phyloP scores from a whole-genome alignment of 495 filamentous ascomycete genomes.

The Talaromyces nanjingensis region DNA sequence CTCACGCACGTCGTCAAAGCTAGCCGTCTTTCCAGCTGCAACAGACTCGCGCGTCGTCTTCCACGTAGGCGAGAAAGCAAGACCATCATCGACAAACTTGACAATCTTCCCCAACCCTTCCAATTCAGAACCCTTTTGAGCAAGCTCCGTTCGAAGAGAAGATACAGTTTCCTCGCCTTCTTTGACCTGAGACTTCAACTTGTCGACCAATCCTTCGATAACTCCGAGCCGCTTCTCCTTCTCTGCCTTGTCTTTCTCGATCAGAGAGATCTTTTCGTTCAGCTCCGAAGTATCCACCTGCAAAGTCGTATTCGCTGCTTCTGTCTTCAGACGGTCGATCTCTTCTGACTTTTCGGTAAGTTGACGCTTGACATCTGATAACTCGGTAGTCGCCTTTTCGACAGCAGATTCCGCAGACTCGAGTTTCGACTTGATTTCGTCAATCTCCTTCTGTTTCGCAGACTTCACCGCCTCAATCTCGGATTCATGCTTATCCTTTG shows the following conservation, averaged over 20 bases:
- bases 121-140: slow-evolving; percentile 22
- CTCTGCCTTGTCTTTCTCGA: slow-evolving; percentile 34
- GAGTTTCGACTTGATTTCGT: slow-evolving; percentile 34
- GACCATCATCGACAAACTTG: slow-evolving; percentile 29
- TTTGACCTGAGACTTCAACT: slow-evolving; percentile 41
- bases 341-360: slow-evolving; percentile 50
- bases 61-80: slow-evolving; percentile 31
- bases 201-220: slow-evolving; percentile 46
- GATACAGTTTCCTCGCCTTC: slow-evolving; percentile 41
- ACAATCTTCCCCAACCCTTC: slow-evolving; percentile 27
- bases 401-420: slow-evolving; percentile 35
- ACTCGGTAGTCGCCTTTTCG: slow-evolving; percentile 37
- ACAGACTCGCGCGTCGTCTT: slow-evolving; percentile 28
- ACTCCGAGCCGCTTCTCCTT: slow-evolving; percentile 45
- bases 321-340: slow-evolving; percentile 38
- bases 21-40: slow-evolving; percentile 16
- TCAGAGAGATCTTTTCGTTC: slow-evolving; percentile 22
- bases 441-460: slow-evolving; percentile 29
- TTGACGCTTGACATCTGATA: slow-evolving; percentile 45
- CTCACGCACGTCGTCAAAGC: slow-evolving; percentile 31
- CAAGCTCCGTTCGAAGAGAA: slow-evolving; percentile 33
- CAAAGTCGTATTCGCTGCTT: slow-evolving; percentile 31
- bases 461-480: slow-evolving; percentile 34
- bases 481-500: slow-evolving; percentile 45
- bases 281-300: slow-evolving; percentile 18